Conservation (phyloP, 331 rosid genomes). For the Rosa hybrid region DNA sequence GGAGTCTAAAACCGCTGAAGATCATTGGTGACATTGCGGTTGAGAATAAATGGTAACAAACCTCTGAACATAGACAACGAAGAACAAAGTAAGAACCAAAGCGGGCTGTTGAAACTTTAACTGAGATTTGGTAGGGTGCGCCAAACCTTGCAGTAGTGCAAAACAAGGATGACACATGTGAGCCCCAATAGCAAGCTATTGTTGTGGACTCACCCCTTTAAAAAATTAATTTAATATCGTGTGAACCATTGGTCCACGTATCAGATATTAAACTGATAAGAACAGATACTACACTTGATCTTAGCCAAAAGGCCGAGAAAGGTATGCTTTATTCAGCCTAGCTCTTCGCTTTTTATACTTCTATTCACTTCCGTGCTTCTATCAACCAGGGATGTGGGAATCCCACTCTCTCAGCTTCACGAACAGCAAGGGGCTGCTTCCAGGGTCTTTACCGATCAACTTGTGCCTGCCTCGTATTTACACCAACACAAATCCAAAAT, state of each 20-base stretch:
- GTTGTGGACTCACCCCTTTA: not conserved
- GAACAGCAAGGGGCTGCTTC: not conserved
- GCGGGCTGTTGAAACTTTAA: too few species aligned
- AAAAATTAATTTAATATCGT: conserved; percentile 2
- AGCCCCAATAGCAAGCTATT: not conserved
- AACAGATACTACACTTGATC: not conserved
- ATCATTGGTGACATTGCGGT: too few species aligned
- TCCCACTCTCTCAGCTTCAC: not conserved
- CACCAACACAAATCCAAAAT: not conserved
- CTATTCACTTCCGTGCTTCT: not conserved
- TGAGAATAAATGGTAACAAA: too few species aligned
- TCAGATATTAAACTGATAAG: not conserved
- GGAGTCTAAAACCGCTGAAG: too few species aligned
- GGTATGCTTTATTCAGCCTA: not conserved
- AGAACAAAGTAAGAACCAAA: too few species aligned
- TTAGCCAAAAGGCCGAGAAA: not conserved
- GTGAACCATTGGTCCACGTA: not conserved
- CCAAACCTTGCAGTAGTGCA: not conserved
- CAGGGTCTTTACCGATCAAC: not conserved
- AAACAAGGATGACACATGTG: not conserved
- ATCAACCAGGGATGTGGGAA: not conserved
- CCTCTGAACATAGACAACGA: too few species aligned
- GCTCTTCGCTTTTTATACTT: not conserved
- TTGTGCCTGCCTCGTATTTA: not conserved
- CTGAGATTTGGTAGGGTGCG: not conserved